A percentile compares a stretch with the other conserved stretches of the same genome.
These are phyloP conservation scores for Verbena officinalis DNA, from an alignment of 257 asterid genomes.

Conservation along the genomic window DNA sequence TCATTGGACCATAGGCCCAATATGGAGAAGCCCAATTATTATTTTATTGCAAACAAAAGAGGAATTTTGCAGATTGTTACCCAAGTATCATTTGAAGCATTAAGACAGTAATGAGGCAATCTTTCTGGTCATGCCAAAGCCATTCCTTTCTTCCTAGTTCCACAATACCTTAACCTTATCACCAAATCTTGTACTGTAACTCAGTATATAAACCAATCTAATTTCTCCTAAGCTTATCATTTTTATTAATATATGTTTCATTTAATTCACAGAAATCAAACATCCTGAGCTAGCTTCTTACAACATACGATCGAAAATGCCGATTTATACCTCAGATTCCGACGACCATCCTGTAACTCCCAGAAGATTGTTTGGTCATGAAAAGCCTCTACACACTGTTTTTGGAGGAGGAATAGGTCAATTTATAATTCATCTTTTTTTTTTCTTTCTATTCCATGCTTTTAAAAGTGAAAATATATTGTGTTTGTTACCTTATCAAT, in stretches of 20 bases:
- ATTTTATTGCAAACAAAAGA: background rate
- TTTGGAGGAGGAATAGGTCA: constrained; percentile 82
- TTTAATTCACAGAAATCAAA: no score
- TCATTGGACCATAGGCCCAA: background rate
- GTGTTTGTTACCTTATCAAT: no score
- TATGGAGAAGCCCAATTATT: background rate
- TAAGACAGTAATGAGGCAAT: background rate
- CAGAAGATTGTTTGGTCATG: constrained; percentile 50
- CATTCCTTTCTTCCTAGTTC: constrained; percentile 50
- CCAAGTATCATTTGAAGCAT: background rate
- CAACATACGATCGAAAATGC: background rate
- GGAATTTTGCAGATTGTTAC: background rate
- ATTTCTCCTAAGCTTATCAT: background rate
- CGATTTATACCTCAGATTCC: constrained; percentile 50
- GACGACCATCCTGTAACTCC: constrained; percentile 45
- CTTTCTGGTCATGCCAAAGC: constrained; percentile 45
- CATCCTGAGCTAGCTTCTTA: background rate
- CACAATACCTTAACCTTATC: constrained; percentile 9
- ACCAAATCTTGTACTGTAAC: constrained; percentile 10
- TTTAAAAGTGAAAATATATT: no score
- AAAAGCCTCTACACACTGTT: constrained; percentile 54
- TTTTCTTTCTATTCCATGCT: background rate
- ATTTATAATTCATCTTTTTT: background rate
- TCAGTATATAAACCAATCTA: constrained; percentile 14
- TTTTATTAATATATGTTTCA: background rate